Evolutionary conservation across 306 rosid species (phyloP), one percentile per base, ranked within the genome.

Genomic region (Cucumis melo): DNA sequence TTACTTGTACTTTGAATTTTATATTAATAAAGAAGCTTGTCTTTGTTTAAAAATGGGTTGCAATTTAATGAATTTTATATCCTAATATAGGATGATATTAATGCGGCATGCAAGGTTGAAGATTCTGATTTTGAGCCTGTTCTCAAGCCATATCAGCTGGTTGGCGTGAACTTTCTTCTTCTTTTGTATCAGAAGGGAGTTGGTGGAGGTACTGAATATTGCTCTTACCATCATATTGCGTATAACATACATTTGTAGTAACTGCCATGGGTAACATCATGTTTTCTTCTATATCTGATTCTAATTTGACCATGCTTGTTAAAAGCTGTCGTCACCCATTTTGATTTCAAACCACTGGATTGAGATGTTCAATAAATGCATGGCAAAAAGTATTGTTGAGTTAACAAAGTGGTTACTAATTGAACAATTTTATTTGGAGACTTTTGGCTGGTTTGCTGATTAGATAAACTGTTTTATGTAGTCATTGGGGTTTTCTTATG

Each of bases 81-180:
- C 54, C 74, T 68, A 29, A 55, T 78, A 17, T 75, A 94, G 98
- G 97, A 90, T 81, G 98, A 94, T 81, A 74, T 94, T 74, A 86
- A 87, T 74, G 93, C 77, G 72, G 98, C 94, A n/a, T 94, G 98
- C 46, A 85, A 80, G 78, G 82, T 91, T 1, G 89, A 88, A 75
- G 91, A 90, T 82, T 91, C 95, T 24, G 90, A 90, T 87, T 90
- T 94, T 82, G 91, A 87, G 83, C 98, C 97, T 71, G 79, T 90
- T 74, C 96, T 94, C 48, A 94, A 94, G 88, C 93, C 91, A 24
- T 94, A 94, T 75, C 97, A 94, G 78, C 83, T 94, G 79, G 98
- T 94, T 82, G 97, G 98, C 64, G 97, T 94, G 74, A 94, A 94
- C 79, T 91, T 94, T 85, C 88, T 94, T 86, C 96, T 94, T 64